Evolutionary conservation across 805 yeast species (phyloP), one percentile per base, ranked within the genome.

Genomic region (Kockiozyma suomiensis): DNA sequence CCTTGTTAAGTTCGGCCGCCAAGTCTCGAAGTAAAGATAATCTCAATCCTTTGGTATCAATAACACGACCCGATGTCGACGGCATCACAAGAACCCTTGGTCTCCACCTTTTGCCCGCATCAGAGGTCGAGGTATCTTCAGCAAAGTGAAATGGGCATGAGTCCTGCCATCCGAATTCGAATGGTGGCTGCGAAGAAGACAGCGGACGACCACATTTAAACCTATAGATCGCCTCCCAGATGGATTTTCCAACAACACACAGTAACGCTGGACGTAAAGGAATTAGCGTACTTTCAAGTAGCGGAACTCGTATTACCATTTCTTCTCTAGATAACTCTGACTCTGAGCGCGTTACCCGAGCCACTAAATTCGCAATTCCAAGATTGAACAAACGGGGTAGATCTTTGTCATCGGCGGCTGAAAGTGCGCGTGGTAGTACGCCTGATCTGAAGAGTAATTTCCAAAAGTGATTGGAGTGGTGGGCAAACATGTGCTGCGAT

Each of bases 321-420:
- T 88, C 94, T 7, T 61, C 56, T 25, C 62, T 57, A 1, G 80
- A 69, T 23, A 88, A 75, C 64, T 87, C 88, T 33, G 75, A 77
- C 0, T 85, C 85, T 5, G 82, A 78, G 50, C 75, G 75, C 0
- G 92, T 87, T 25, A 90, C 84, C 46, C 93, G 71, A 40, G 80
- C 73, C 1, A 86, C 87, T 62, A 88, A 74, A 65, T 88, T 93
- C 0, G 92, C 85, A 70, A 88, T 86, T 0, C 93, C 94, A 2
- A 86, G 78, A 2, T 76, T 72, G 64, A 76, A 81, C 13, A 74
- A 70, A 0, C 76, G 68, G 8, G 85, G 77, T 37, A 78, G 65
- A 43, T 68, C 68, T 1, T 65, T 65, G 58, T 75, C 81, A 59
- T 85, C 87, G 43, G 76, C 59, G 32, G 60, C 71, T 0, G 71